Conservation (phyloP, 2,329 filamentous ascomycete species). For the Akanthomyces uredinophilus region DNA sequence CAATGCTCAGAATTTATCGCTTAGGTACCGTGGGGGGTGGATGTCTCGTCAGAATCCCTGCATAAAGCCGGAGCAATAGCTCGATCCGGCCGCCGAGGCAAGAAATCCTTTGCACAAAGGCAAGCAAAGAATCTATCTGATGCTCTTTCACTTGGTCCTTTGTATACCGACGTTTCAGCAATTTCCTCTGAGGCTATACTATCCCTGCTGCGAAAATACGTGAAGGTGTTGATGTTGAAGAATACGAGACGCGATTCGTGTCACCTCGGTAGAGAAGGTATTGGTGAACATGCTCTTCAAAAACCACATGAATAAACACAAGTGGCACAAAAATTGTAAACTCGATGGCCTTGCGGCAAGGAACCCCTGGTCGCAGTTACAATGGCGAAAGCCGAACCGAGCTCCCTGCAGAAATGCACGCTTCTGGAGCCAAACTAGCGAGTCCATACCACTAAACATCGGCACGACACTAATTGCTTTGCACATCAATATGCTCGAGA, state of each 20-base stretch:
- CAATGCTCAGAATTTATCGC: not conserved
- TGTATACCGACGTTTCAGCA: not conserved
- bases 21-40: not conserved
- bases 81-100: slow-evolving; percentile 3
- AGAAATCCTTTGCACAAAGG: not conserved
- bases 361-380: not conserved
- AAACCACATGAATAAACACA: not conserved
- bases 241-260: not conserved
- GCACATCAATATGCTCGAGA: too few species aligned
- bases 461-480: too few species aligned
- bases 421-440: too few species aligned
- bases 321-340: too few species aligned
- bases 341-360: not conserved
- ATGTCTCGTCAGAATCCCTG: not conserved
- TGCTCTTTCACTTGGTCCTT: not conserved
- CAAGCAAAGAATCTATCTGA: not conserved
- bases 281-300: not conserved
- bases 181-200: not conserved
- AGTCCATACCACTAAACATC: too few species aligned
- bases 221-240: not conserved
- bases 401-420: not conserved
- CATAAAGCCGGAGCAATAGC: slow-evolving; percentile 7
- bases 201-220: not conserved
- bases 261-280: not conserved
- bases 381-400: slow-evolving; percentile 1